phyloP scores from a whole-genome alignment of 2,329 filamentous ascomycete species.

The Aureobasidium sp. region DNA sequence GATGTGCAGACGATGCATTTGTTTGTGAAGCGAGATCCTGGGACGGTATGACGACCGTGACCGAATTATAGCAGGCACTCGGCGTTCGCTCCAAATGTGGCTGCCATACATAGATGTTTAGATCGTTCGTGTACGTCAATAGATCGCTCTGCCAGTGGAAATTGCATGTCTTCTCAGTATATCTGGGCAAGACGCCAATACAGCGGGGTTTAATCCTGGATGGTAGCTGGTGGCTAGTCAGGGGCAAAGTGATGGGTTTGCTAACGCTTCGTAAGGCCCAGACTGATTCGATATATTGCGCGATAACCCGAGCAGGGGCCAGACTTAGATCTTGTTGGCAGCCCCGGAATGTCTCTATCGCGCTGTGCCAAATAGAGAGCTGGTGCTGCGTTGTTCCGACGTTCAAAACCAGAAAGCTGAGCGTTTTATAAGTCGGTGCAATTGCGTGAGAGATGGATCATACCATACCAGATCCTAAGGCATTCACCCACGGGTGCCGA shows the following conservation, averaged over 20 bases:
- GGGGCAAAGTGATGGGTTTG: neutral
- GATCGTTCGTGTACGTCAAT: neutral
- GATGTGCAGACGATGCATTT: neutral
- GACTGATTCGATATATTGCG: neutral
- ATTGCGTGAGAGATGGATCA: neutral
- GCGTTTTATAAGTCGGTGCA: neutral
- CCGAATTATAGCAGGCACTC: neutral
- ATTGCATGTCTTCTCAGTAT: neutral
- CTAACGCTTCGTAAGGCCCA: neutral
- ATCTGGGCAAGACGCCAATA: neutral
- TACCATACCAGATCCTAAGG: neutral
- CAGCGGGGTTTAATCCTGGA: neutral
- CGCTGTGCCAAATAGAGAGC: neutral
- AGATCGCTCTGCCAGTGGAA: neutral
- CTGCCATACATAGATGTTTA: neutral
- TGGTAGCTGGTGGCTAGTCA: neutral
- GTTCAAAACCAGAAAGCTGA: neutral
- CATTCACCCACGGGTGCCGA: neutral
- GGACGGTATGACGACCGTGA: neutral
- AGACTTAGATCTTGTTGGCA: neutral
- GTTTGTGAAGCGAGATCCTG: neutral
- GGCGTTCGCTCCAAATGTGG: neutral
- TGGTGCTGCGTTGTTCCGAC: neutral
- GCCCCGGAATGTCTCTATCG: neutral
- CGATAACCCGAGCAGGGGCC: neutral